Evolutionary conservation across 805 yeast genomes (phyloP).

Genomic region (Cyberlindnera suaveolens): DNA sequence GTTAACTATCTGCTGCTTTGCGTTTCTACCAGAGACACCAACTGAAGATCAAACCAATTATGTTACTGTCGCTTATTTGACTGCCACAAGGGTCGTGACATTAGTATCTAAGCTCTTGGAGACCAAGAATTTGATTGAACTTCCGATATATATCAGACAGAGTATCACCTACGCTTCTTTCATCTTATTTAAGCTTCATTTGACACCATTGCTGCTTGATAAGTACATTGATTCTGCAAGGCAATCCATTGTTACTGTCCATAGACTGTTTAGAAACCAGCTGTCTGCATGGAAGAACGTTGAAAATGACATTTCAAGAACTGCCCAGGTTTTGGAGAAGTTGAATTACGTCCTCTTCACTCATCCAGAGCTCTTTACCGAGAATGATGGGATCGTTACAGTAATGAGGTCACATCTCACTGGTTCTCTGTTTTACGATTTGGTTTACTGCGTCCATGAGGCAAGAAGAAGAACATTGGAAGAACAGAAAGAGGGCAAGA

Average conservation of each 20-base stretch:
- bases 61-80: constrained; percentile 71
- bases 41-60: constrained; percentile 80
- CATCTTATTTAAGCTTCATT: constrained; percentile 71
- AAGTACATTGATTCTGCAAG: constrained; percentile 80
- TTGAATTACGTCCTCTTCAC: constrained; percentile 81
- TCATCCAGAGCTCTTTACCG: constrained; percentile 76
- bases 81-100: constrained; percentile 79
- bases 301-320: constrained; percentile 84
- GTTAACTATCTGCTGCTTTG: constrained; percentile 79
- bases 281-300: constrained; percentile 83
- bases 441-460: constrained; percentile 92
- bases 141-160: constrained; percentile 83
- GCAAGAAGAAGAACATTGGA: constrained; percentile 68
- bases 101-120: constrained; percentile 67
- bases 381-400: constrained; percentile 68
- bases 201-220: constrained; percentile 63
- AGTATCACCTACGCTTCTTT: constrained; percentile 79
- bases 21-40: constrained; percentile 86
- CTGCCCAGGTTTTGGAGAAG: constrained; percentile 86
- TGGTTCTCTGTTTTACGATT: constrained; percentile 84
- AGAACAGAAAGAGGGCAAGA: constrained; percentile 27
- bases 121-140: constrained; percentile 64
- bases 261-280: constrained; percentile 80
- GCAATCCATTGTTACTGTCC: constrained; percentile 90
- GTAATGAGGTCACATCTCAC: constrained; percentile 90